Percentiles rank a stretch among this genome's conserved stretches.
These are phyloP conservation scores for Colletotrichum siamense DNA, from an alignment of 2,329 filamentous ascomycete genomes.

Conservation along the genomic window DNA sequence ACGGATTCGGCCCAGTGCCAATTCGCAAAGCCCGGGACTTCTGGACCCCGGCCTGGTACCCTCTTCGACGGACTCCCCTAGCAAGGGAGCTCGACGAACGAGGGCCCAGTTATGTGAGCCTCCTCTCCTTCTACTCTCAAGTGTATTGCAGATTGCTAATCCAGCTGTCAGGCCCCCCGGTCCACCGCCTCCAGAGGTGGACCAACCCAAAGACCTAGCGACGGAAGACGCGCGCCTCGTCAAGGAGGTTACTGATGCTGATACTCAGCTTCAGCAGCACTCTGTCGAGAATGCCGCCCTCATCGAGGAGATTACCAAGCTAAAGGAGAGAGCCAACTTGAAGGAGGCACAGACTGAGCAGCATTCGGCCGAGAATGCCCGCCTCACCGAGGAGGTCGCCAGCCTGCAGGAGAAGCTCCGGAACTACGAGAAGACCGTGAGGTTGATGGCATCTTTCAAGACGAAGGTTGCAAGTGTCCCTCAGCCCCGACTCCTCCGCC, in stretches of 20 bases:
- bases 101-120: constrained; percentile 5
- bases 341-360: not conserved
- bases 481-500: not conserved
- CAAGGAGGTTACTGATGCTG: not conserved
- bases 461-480: not conserved
- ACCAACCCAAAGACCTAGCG: not conserved
- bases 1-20: not conserved
- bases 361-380: not conserved
- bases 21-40: not conserved
- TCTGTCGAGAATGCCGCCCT: not conserved
- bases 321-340: not conserved
- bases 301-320: not conserved
- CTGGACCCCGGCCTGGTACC: constrained; percentile 10
- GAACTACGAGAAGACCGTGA: not conserved
- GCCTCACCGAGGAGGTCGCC: not conserved
- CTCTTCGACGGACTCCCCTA: not conserved
- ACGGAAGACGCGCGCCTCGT: not conserved
- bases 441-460: not conserved
- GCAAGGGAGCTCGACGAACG: not conserved
- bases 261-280: not conserved
- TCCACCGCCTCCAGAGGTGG: not conserved
- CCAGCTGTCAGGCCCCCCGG: not conserved
- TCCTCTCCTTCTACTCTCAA: not conserved
- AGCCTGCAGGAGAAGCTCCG: not conserved
- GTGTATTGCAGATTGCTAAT: not conserved